Conservation (phyloP, 169 alveolate species). For the Amoebophrya sp. region DNA sequence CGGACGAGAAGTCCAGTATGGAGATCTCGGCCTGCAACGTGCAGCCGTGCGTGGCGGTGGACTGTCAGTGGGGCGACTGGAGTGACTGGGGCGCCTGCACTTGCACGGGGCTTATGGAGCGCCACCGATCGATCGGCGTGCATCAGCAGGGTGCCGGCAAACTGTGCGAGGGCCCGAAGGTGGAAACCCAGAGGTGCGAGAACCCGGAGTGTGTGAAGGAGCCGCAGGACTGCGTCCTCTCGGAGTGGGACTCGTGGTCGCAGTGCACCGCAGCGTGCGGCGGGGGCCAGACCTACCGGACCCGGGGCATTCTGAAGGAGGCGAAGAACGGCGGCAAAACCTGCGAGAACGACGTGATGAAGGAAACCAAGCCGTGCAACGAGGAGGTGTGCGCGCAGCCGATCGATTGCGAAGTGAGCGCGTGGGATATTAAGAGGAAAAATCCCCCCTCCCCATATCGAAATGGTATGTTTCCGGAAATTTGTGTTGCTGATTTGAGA, state of each 20-base stretch:
- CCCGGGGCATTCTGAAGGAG: background rate
- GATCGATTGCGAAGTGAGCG: background rate
- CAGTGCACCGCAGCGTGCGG: conserved; percentile 8
- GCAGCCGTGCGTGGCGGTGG: background rate
- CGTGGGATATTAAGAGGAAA: too few relatives aligned
- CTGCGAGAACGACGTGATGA: background rate
- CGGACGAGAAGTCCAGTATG: background rate
- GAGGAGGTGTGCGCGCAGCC: background rate
- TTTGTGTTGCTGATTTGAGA: too few relatives aligned
- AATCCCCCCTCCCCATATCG: too few relatives aligned
- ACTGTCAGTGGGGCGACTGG: conserved; percentile 19
- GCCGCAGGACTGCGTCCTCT: background rate
- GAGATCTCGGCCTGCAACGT: background rate
- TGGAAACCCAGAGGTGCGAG: background rate
- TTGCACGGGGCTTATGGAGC: background rate
- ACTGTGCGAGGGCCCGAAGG: background rate
- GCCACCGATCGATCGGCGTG: conserved; percentile 3
- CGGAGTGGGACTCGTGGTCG: background rate
- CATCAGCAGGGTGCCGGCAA: background rate
- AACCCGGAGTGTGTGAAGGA: background rate
- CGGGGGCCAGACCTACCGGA: conserved; percentile 15
- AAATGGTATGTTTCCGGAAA: too few relatives aligned
- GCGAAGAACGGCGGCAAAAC: background rate
- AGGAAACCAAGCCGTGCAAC: conserved; percentile 16
- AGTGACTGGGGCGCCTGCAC: background rate